Evolutionary conservation across 2,329 filamentous ascomycete species (phyloP), one percentile per base, ranked within the genome.

Genomic region (Trichoderma oligosporum): DNA sequence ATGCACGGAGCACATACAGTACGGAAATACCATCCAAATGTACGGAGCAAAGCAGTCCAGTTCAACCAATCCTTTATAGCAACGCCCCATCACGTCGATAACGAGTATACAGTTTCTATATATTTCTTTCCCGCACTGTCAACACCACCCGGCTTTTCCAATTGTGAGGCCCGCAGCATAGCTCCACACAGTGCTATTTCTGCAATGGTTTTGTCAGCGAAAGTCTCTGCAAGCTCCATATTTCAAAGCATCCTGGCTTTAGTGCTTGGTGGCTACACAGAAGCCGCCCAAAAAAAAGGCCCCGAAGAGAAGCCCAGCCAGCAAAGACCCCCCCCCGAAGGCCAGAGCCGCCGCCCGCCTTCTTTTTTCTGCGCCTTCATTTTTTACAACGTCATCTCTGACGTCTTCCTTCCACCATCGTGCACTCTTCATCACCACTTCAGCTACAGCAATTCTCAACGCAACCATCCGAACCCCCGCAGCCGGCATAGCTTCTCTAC

Each of bases 311-410:
- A 48, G 53, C 42, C 53, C 53, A 56, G 53, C 42, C 54, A 49
- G 25, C 25, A 46, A 42, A n/a, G 33, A 56, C 18, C 42, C 24
- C 53, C 51, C 53, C 52, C 52, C 39, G 49, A 53, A 54, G 41
- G 33, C 38, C 47, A 53, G 56, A 55, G 49, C 56, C 66, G 66
- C 68, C 68, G 66, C 64, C 68, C 61, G 60, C 59, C 60, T 58
- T 61, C 61, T 66, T 63, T 63, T 68, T 68, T 64, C 65, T 68
- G 64, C 70, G 68, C 68, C 68, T 65, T 70, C 68, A 68, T 68
- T 71, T 71, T 66, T 63, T 69, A 69, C 72, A 76, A 76, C 74
- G 74, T 76, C 74, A 76, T 76, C 74, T 75, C 74, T 76, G 74
- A 76, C 74, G 74, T 76, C 73, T 76, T 75, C 68, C 66, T 62